A percentile compares a stretch with the other conserved stretches of the same genome.
These are phyloP conservation scores for Cadophora sp. DNA, from an alignment of 2,329 filamentous ascomycete genomes.

Conservation along the genomic window DNA sequence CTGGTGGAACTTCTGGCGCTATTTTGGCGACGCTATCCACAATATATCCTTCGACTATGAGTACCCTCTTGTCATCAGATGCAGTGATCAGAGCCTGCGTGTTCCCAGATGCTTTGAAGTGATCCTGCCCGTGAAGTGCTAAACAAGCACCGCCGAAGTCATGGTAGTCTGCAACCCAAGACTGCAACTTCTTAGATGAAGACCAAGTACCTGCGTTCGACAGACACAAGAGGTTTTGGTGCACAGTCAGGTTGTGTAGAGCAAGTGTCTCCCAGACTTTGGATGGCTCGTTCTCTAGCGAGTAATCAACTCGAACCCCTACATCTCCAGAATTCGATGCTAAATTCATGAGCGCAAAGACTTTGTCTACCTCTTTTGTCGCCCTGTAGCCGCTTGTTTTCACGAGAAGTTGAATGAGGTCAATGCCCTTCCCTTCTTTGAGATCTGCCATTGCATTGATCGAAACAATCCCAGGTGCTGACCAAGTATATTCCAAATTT, in stretches of 20 bases:
- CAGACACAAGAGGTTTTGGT: conserved; percentile 6
- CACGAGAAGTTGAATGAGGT: conserved; percentile 4
- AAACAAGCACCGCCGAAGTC: neutral
- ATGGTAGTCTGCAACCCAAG: conserved; percentile 6
- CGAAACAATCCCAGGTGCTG: conserved; percentile 11
- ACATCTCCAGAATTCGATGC: conserved; percentile 1
- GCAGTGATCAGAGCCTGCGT: neutral
- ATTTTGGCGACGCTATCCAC: neutral
- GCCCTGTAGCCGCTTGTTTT: conserved; percentile 6
- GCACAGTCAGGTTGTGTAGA: neutral
- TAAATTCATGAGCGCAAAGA: conserved; percentile 13
- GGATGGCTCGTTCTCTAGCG: conserved; percentile 1
- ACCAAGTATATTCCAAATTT: neutral
- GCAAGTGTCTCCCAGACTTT: conserved; percentile 11
- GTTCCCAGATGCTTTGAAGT: neutral
- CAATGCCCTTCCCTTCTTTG: conserved; percentile 4
- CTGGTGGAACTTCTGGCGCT: neutral
- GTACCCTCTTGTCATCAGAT: neutral
- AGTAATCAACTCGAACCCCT: conserved; percentile 3
- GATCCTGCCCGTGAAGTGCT: conserved; percentile 4
- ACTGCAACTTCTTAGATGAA: neutral
- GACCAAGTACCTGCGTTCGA: neutral
- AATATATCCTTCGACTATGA: conserved; percentile 6
- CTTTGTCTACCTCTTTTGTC: conserved; percentile 12
- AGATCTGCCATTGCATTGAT: conserved; percentile 12